Conservation (phyloP, 768 basidiomycete genomes). For the Psilocybe cubensis region DNA sequence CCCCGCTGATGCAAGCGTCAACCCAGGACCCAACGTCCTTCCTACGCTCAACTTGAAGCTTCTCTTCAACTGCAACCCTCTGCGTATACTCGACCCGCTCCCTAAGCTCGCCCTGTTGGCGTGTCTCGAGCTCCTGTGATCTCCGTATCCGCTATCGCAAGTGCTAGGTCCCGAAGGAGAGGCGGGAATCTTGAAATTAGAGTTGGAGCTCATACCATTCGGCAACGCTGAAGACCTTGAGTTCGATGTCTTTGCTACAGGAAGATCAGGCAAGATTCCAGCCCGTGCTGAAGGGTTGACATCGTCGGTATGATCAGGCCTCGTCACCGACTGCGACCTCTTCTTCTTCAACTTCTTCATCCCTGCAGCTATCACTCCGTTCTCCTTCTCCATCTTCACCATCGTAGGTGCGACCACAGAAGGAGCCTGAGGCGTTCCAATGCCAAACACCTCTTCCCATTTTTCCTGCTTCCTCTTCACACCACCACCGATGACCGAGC, state of each 20-base stretch:
- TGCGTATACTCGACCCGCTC: neutral
- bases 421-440: neutral
- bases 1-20: conserved; percentile 20
- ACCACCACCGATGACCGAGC: neutral
- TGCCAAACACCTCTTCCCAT: conserved; percentile 3
- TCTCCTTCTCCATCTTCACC: neutral
- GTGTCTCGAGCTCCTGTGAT: too few relatives aligned
- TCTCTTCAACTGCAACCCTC: conserved; percentile 20
- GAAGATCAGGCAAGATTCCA: too few relatives aligned
- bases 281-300: neutral
- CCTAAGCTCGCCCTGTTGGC: too few relatives aligned
- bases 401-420: neutral
- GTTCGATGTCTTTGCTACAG: neutral
- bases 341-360: conserved; percentile 13
- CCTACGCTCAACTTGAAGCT: conserved; percentile 27
- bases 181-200: neutral
- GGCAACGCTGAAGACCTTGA: neutral
- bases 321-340: conserved; percentile 11
- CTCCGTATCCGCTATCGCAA: neutral
- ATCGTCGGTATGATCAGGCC: neutral
- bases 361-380: neutral
- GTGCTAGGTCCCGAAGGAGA: conserved; percentile 9
- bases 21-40: conserved; percentile 22
- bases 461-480: neutral
- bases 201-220: neutral